phyloP scores from a whole-genome alignment of 768 basidiomycete genomes.

The Kwoniella heveanensis region DNA sequence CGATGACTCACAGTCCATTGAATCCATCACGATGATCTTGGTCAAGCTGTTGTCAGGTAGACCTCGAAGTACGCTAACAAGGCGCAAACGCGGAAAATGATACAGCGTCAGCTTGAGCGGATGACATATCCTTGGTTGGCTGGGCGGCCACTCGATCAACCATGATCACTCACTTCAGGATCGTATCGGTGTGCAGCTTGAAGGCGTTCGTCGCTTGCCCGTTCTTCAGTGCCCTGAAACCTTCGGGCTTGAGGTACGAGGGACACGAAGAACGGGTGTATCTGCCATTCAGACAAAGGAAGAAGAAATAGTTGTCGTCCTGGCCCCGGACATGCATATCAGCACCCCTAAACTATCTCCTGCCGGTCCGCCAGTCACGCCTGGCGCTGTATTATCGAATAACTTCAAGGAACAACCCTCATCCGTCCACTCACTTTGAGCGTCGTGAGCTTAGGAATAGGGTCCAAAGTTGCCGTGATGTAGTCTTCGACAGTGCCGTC shows the following conservation, averaged over 20 bases:
- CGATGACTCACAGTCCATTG: slow-evolving; percentile 58
- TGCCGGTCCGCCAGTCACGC: too few relatives aligned
- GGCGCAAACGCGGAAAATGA: too few relatives aligned
- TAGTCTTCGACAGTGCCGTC: slow-evolving; percentile 57
- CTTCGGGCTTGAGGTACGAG: slow-evolving; percentile 65
- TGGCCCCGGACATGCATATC: neutral
- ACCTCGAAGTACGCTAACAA: slow-evolving; percentile 61
- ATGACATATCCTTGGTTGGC: too few relatives aligned
- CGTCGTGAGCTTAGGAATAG: slow-evolving; percentile 53
- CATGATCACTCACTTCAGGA: slow-evolving; percentile 62
- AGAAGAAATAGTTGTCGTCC: slow-evolving; percentile 70
- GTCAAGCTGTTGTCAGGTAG: slow-evolving; percentile 62
- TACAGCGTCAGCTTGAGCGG: too few relatives aligned
- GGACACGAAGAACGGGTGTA: slow-evolving; percentile 66
- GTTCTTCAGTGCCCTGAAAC: slow-evolving; percentile 64
- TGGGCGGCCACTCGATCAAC: too few relatives aligned
- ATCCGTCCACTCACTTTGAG: slow-evolving; percentile 27
- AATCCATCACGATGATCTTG: slow-evolving; percentile 72
- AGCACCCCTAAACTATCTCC: neutral
- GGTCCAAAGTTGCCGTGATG: slow-evolving; percentile 57
- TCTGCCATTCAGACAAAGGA: slow-evolving; percentile 61
- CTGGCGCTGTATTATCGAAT: too few relatives aligned
- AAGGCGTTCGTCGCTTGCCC: slow-evolving; percentile 60
- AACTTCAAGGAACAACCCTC: too few relatives aligned
- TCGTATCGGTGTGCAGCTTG: slow-evolving; percentile 72